Conservation (phyloP, 371 early-diverging fungal species). For the Syncephalis plumigaleata region DNA sequence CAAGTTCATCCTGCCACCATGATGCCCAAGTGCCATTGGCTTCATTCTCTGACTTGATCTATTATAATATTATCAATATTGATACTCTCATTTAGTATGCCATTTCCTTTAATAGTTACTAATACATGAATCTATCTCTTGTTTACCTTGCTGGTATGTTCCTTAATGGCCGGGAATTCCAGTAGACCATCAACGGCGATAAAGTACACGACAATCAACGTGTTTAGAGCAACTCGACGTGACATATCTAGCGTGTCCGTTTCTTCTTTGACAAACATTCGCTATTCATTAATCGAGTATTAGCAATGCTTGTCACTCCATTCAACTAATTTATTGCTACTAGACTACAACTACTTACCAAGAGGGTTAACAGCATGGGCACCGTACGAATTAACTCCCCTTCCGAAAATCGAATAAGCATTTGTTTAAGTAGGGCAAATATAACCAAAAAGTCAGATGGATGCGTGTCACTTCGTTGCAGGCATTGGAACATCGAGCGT, state of each 20-base stretch:
- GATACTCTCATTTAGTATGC: too few species aligned
- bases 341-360: slow-evolving; percentile 12
- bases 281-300: too few species aligned
- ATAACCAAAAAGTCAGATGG: slow-evolving; percentile 39
- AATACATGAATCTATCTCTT: too few species aligned
- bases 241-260: slow-evolving; percentile 12
- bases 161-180: slow-evolving; percentile 10
- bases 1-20: too few species aligned
- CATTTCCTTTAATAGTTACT: too few species aligned
- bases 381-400: slow-evolving; percentile 40
- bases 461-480: slow-evolving; percentile 19
- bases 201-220: slow-evolving; percentile 33
- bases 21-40: too few species aligned
- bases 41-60: too few species aligned
- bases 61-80: too few species aligned
- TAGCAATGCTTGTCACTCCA: background rate
- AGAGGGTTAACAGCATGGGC: slow-evolving; percentile 42
- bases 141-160: slow-evolving; percentile 9
- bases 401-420: slow-evolving; percentile 29
- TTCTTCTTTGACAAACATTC: slow-evolving; percentile 11
- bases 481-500: slow-evolving; percentile 33
- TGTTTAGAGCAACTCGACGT: slow-evolving; percentile 34
- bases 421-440: slow-evolving; percentile 24
- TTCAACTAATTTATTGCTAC: background rate
- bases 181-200: slow-evolving; percentile 18